Evolutionary conservation across 441 rosid species (phyloP).

Genomic region (Populus hybrid): DNA sequence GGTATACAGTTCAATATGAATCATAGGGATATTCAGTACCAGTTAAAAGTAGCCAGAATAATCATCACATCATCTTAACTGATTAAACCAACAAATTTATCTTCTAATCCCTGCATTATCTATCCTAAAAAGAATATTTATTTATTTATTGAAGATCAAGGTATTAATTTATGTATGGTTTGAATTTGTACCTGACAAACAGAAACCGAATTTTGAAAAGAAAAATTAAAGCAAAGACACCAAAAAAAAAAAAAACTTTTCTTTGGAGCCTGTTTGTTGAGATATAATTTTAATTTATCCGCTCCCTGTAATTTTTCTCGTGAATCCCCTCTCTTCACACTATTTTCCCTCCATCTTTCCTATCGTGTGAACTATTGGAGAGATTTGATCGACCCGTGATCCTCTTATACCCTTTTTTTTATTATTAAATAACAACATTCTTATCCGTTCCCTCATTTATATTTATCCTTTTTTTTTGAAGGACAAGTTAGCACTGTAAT

Average conservation of each 20-base stretch:
- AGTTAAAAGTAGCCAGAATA: too few relatives aligned
- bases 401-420: neutral
- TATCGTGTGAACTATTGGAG: neutral
- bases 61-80: neutral
- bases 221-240: neutral
- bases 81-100: neutral
- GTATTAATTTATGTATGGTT: too few relatives aligned
- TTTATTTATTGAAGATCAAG: too few relatives aligned
- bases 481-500: neutral
- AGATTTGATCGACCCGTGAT: neutral
- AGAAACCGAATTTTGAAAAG: neutral
- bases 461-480: neutral
- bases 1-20: too few relatives aligned
- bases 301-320: neutral
- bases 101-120: neutral
- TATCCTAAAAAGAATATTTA: too few relatives aligned
- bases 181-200: neutral
- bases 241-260: neutral
- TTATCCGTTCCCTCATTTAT: neutral
- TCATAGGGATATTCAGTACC: neutral
- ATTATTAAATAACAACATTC: neutral
- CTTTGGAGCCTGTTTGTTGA: constrained; percentile 4
- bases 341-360: neutral
- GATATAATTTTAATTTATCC: neutral
- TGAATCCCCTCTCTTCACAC: neutral